These are phyloP conservation scores for Petunia axillaris DNA, from an alignment of 257 asterid species.

Conservation along the genomic window DNA sequence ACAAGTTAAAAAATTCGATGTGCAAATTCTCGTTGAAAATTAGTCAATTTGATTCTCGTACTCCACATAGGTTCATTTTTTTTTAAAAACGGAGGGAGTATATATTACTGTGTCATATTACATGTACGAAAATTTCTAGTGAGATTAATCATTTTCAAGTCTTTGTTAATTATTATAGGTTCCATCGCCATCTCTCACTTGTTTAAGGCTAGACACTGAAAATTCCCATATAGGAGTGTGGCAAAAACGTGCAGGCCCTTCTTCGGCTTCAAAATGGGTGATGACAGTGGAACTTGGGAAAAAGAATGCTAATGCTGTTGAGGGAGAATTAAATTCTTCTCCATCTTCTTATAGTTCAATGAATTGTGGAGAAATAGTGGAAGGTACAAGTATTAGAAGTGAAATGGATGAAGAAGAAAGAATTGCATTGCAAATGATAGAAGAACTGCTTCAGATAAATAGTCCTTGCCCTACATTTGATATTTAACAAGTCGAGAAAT, in stretches of 20 bases:
- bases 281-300: conserved; percentile 79
- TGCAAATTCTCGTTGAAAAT: too few species aligned
- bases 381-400: conserved; percentile 23
- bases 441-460: conserved; percentile 70
- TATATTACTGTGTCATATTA: too few species aligned
- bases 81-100: too few species aligned
- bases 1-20: too few species aligned
- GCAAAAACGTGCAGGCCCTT: conserved; percentile 91
- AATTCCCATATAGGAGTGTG: conserved; percentile 87
- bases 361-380: neutral
- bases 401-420: conserved; percentile 75
- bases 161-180: neutral
- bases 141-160: neutral
- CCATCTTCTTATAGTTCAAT: neutral
- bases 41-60: too few species aligned
- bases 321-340: neutral
- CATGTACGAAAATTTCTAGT: neutral
- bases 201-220: conserved; percentile 80
- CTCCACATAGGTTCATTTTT: too few species aligned
- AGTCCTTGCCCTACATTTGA: neutral
- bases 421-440: conserved; percentile 80
- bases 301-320: conserved; percentile 31
- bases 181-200: conserved; percentile 84
- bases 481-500: too few species aligned
- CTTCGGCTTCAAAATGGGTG: conserved; percentile 83